Percentiles rank a stretch among this genome's conserved stretches.
Conservation (phyloP, 805 yeast genomes). For the Kodamaea laetipori region DNA sequence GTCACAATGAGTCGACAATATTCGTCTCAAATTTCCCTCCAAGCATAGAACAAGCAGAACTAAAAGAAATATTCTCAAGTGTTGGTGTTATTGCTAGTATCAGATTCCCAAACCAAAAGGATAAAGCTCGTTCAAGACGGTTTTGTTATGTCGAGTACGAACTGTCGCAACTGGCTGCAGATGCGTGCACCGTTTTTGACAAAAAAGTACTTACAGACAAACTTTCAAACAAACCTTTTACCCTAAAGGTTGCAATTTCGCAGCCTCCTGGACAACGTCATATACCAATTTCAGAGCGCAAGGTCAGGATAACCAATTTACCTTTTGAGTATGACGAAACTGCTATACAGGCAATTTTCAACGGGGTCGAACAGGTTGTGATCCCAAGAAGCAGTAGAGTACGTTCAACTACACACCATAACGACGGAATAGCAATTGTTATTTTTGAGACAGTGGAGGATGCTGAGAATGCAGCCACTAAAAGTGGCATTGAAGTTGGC, state of each 20-base stretch:
- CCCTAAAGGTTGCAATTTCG: conserved; percentile 60
- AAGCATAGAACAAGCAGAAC: conserved; percentile 36
- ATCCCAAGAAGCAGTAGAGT: conserved; percentile 42
- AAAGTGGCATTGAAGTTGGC: conserved; percentile 44
- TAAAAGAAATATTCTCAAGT: conserved; percentile 43
- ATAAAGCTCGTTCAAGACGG: conserved; percentile 52
- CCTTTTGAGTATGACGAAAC: conserved; percentile 47
- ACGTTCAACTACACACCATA: conserved; percentile 32
- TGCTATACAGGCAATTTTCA: conserved; percentile 44
- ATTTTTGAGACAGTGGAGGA: conserved; percentile 45
- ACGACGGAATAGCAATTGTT: conserved; percentile 71
- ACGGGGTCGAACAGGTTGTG: conserved; percentile 49
- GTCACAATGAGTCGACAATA: conserved; percentile 52
- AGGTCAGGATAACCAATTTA: conserved; percentile 55
- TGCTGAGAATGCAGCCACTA: conserved; percentile 49
- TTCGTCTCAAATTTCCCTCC: conserved; percentile 82
- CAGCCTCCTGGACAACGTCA: conserved; percentile 53
- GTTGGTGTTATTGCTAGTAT: conserved; percentile 48
- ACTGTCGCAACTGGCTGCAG: conserved; percentile 42
- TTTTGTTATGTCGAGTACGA: conserved; percentile 72
- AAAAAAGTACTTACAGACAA: conserved; percentile 37
- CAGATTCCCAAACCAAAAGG: conserved; percentile 64
- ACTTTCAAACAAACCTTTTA: conserved; percentile 26
- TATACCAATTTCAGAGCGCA: conserved; percentile 55
- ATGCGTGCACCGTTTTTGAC: conserved; percentile 46